Evolutionary conservation across 2,329 filamentous ascomycete species (phyloP).

Genomic region (Diplodia sapinea): DNA sequence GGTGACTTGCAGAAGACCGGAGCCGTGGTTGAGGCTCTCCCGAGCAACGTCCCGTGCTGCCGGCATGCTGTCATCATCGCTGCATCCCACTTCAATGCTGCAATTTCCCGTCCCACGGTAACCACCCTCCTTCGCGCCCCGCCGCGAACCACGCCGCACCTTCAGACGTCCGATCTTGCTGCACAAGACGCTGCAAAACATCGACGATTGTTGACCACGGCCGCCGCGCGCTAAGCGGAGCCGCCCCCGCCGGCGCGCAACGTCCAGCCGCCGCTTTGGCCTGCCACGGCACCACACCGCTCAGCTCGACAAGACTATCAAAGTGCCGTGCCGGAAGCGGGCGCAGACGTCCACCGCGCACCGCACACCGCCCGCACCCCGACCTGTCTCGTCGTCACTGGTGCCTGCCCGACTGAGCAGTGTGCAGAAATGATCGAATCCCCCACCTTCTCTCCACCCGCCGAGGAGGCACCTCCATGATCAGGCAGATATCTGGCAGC

Average conservation of each 20-base stretch:
- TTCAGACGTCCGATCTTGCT: constrained; percentile 23
- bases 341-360: too few relatives aligned
- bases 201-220: too few relatives aligned
- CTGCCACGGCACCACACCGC: constrained; percentile 7
- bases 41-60: background rate
- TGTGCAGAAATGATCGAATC: background rate
- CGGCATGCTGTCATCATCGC: constrained; percentile 13
- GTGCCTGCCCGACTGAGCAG: background rate
- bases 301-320: background rate
- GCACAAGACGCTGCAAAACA: too few relatives aligned
- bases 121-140: constrained; percentile 17
- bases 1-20: constrained; percentile 20
- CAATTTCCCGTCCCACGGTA: constrained; percentile 23
- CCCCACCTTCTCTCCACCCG: constrained; percentile 12
- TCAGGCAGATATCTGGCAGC: constrained; percentile 9
- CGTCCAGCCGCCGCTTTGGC: background rate
- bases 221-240: background rate
- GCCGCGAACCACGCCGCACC: constrained; percentile 12
- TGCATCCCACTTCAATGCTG: background rate
- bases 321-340: constrained; percentile 6
- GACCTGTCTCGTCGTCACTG: background rate
- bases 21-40: constrained; percentile 8
- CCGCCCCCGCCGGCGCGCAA: background rate
- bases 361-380: background rate
- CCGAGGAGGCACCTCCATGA: background rate